Percentiles rank a stretch among this genome's conserved stretches.
These are phyloP conservation scores for Penicillium sp. DNA, from an alignment of 2,329 filamentous ascomycete species.

Conservation along the genomic window DNA sequence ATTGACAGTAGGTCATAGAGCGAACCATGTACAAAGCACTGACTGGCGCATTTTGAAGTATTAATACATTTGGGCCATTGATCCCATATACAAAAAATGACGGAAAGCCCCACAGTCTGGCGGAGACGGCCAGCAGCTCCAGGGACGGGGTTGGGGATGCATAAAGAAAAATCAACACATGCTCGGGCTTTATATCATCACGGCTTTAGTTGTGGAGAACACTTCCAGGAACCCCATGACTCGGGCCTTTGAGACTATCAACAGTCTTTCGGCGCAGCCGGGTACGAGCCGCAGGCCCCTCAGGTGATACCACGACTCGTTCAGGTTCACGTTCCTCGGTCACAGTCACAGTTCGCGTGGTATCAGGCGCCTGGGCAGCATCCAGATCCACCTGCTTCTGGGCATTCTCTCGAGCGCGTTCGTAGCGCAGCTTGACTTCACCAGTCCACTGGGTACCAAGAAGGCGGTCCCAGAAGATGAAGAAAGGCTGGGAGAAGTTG, in stretches of 20 bases:
- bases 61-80: slow-evolving; percentile 27
- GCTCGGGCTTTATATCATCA: slow-evolving; percentile 9
- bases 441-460: slow-evolving; percentile 77
- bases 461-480: slow-evolving; percentile 85
- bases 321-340: slow-evolving; percentile 16
- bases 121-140: slow-evolving; percentile 30
- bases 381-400: slow-evolving; percentile 51
- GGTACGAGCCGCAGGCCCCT: slow-evolving; percentile 22
- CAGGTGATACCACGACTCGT: slow-evolving; percentile 21
- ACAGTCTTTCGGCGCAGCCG: slow-evolving; percentile 33
- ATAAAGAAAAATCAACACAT: slow-evolving; percentile 12
- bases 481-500: slow-evolving; percentile 48
- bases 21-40: slow-evolving; percentile 22
- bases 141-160: slow-evolving; percentile 12
- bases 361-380: slow-evolving; percentile 19
- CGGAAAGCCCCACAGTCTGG: slow-evolving; percentile 12
- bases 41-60: slow-evolving; percentile 22
- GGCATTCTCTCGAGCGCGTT: slow-evolving; percentile 47
- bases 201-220: slow-evolving; percentile 31
- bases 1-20: slow-evolving; percentile 18
- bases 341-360: slow-evolving; percentile 13
- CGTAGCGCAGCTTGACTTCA: slow-evolving; percentile 52
- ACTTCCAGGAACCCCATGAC: slow-evolving; percentile 34
- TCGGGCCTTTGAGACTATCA: slow-evolving; percentile 30
- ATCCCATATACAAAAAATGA: slow-evolving; percentile 17